phyloP scores from a whole-genome alignment of 805 yeast species.

The Jamesozyma rosinii region DNA sequence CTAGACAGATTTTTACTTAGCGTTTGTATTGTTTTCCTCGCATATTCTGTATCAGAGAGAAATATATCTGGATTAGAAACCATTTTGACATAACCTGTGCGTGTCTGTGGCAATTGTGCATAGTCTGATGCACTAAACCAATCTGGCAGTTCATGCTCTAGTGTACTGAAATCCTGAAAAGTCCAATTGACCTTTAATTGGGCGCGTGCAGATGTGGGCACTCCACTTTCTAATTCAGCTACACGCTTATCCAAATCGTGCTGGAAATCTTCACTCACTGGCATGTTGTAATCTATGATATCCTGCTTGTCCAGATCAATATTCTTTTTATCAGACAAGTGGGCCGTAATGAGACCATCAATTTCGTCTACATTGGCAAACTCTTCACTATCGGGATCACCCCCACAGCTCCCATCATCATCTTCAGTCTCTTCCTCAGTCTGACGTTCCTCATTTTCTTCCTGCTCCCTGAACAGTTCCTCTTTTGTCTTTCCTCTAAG shows the following conservation, averaged over 20 bases:
- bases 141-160: constrained; percentile 37
- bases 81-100: constrained; percentile 12
- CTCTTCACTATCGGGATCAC: constrained; percentile 22
- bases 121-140: constrained; percentile 37
- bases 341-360: constrained; percentile 25
- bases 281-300: constrained; percentile 26
- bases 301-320: constrained; percentile 1
- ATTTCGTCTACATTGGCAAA: constrained; percentile 32
- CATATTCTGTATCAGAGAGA: constrained; percentile 13
- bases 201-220: constrained; percentile 23
- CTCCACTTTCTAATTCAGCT: constrained; percentile 18
- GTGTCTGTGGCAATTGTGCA: constrained; percentile 9
- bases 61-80: constrained; percentile 8
- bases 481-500: neutral
- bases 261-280: constrained; percentile 31
- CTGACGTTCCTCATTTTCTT: constrained; percentile 8
- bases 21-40: constrained; percentile 4
- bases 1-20: constrained; percentile 3
- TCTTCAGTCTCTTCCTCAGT: neutral
- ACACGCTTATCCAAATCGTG: constrained; percentile 31
- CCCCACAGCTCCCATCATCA: constrained; percentile 2
- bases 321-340: constrained; percentile 4
- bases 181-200: constrained; percentile 39
- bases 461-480: neutral
- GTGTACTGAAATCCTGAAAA: constrained; percentile 30